Percentiles rank a stretch among this genome's conserved stretches.
Conservation (phyloP, 106 monocot genomes). For the Platanthera guangdongensis region DNA sequence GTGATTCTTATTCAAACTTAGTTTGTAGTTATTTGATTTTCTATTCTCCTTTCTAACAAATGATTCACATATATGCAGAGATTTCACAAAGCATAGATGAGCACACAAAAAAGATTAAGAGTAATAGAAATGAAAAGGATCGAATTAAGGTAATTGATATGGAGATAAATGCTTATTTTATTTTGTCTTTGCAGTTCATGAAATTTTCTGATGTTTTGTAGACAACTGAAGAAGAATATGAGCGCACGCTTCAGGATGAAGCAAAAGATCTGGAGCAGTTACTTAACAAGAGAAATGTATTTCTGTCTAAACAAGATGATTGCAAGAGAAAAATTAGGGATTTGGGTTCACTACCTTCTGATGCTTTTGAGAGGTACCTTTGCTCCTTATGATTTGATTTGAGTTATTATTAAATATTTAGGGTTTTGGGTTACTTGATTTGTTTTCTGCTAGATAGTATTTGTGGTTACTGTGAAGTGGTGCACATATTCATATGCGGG, state of each 20-base stretch:
- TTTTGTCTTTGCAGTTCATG: neutral
- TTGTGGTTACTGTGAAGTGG: neutral
- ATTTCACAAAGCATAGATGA: constrained; percentile 38
- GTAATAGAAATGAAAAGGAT: constrained; percentile 50
- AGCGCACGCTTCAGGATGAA: constrained; percentile 71
- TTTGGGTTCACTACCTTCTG: constrained; percentile 90
- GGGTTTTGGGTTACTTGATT: neutral
- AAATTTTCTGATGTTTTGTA: constrained; percentile 17
- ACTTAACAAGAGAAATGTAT: constrained; percentile 60
- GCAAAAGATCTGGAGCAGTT: constrained; percentile 86
- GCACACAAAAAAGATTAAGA: constrained; percentile 36
- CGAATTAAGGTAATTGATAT: constrained; percentile 39
- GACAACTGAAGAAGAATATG: constrained; percentile 63
- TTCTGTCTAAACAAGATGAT: constrained; percentile 85
- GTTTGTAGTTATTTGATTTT: neutral
- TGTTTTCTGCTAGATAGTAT: neutral
- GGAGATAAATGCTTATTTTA: neutral
- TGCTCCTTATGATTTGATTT: neutral
- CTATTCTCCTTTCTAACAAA: neutral
- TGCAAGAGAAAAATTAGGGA: constrained; percentile 88
- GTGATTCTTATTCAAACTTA: neutral
- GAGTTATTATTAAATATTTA: neutral
- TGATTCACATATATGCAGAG: constrained; percentile 21
- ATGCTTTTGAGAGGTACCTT: constrained; percentile 90
- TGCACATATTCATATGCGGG: neutral